Base-by-base conservation (phyloP, 2,329 filamentous ascomycete genomes). In the Fusarium tanahbumbuense region DNA sequence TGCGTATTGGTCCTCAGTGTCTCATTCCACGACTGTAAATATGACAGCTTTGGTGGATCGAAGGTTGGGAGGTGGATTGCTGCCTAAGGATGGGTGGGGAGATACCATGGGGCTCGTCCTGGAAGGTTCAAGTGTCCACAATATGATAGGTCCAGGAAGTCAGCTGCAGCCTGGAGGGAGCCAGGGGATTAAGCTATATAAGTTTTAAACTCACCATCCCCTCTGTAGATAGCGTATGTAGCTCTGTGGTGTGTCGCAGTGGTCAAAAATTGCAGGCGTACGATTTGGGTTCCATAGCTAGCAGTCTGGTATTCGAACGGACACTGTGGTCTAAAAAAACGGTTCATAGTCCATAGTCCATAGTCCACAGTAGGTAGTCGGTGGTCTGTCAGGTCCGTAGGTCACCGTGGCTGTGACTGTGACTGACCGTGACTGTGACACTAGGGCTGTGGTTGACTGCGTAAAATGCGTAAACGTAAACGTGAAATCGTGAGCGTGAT, bases 81-180 rank as follows among this genome's bases (percentile, higher is more conserved):
- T n/a, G 18, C 18, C 34, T 12, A 18, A 37, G 18, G 18, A 3
- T 7, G 34, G 5, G 18, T 37, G 34, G 34, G 34, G 8, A 11
- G 16, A 1, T n/a, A 0, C 7, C 34, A n/a, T n/a, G 18, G 10
- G 5, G 9, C 10, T 4, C 18, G 3, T 11, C 3, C 12, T 12
- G 9, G 9, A 37, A n/a, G 6, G 18, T n/a, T 37, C 6, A 4
- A 0, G 34, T 4, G 2, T 0, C 18, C 6, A 0, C 3, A 6
- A 12, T 37, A 1, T 37, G 34, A n/a, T 37, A n/a, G 34, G 18
- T 4, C 18, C 18, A 37, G 3, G n/a, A 12, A 3, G 3, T 12
- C 9, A n/a, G 6, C 18, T 4, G 34, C 3, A n/a, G 18, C 34
- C 34, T 11, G 34, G 6, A 7, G 32, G 16, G 16, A 34, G 16